Evolutionary conservation across 2,329 filamentous ascomycete species (phyloP), one percentile per base, ranked within the genome.

Genomic region (Botrytis hyacinthi): DNA sequence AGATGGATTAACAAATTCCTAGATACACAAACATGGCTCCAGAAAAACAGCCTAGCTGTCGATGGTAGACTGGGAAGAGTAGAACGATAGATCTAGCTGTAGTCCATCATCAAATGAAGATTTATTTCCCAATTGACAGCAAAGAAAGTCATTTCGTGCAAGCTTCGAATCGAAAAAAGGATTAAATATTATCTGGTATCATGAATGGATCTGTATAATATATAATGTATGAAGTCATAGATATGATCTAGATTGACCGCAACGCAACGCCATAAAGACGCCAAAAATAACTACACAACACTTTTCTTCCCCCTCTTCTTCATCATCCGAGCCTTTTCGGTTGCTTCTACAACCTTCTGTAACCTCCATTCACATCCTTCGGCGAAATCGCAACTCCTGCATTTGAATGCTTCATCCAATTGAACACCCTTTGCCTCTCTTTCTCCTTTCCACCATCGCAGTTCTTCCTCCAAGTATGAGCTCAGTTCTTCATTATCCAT

Each of bases 361-460:
- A 87, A 85, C 54, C 95, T 86, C 95, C 95, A 98, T 20, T 87
- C 86, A 81, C 95, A 98, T 2, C 85, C 86, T 3, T 93, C 90
- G 0, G 87, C 89, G 81, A 98, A 98, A 77, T 97, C 94, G 80
- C 95, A 98, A 37, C 87, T 89, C 32, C 89, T 85, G 81, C 95
- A 98, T 81, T 98, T 98, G 83, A 92, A 97, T 0, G 93, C 93
- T 78, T 98, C 95, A 79, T 95, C 91, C 10, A 97, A 87, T 10
- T 89, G 86, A 4, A 98, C 95, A 0, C 95, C 95, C 12, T 86
- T 86, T 0, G 94, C 89, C 68, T 87, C 83, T 26, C 95, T 85
- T 78, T 92, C 85, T 1, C 95, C 95, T 46, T 88, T 89, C 95
- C 95, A 98, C 94, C 94, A 98, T n/a, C 86, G 81, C 87, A 98